Conservation (phyloP, 2,329 filamentous ascomycete species). For the Clonostachys rhizophaga region DNA sequence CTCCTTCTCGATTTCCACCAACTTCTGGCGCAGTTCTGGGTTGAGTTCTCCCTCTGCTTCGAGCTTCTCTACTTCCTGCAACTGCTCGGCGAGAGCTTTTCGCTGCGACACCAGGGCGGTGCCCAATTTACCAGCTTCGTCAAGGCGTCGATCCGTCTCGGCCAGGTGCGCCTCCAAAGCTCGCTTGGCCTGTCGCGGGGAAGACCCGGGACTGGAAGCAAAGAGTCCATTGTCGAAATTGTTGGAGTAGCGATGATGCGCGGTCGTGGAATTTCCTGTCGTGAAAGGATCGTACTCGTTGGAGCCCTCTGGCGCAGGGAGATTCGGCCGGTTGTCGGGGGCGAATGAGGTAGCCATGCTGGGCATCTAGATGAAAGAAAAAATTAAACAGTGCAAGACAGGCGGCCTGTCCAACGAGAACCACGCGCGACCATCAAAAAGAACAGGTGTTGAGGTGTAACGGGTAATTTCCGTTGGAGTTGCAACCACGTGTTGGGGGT, state of each 20-base stretch:
- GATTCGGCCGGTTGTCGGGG: conserved; percentile 33
- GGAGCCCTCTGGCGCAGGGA: conserved; percentile 25
- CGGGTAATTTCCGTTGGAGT: too few relatives aligned
- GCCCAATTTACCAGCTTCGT: conserved; percentile 86
- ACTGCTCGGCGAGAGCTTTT: conserved; percentile 72
- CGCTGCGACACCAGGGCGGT: conserved; percentile 84
- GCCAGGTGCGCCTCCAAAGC: conserved; percentile 87
- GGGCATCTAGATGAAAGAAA: conserved; percentile 7
- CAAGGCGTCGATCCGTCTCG: conserved; percentile 86
- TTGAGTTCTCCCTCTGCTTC: conserved; percentile 74
- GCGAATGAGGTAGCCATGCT: conserved; percentile 34
- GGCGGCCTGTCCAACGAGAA: conserved; percentile 12
- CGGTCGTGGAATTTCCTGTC: conserved; percentile 30
- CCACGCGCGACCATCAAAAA: conserved; percentile 10
- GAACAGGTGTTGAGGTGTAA: too few relatives aligned
- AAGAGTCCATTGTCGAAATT: conserved; percentile 79
- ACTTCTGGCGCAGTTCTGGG: conserved; percentile 75
- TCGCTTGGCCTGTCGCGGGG: conserved; percentile 81
- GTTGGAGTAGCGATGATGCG: conserved; percentile 65
- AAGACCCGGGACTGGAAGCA: conserved; percentile 69
- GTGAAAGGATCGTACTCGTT: conserved; percentile 53
- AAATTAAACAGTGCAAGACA: conserved; percentile 1
- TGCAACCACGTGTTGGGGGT: too few relatives aligned
- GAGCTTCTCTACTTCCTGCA: conserved; percentile 79
- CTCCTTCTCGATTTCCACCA: conserved; percentile 86